Percentiles rank a stretch among this genome's conserved stretches.
phyloP scores from a whole-genome alignment of 352 stramenopile genomes.

The Phytophthora quininea region DNA sequence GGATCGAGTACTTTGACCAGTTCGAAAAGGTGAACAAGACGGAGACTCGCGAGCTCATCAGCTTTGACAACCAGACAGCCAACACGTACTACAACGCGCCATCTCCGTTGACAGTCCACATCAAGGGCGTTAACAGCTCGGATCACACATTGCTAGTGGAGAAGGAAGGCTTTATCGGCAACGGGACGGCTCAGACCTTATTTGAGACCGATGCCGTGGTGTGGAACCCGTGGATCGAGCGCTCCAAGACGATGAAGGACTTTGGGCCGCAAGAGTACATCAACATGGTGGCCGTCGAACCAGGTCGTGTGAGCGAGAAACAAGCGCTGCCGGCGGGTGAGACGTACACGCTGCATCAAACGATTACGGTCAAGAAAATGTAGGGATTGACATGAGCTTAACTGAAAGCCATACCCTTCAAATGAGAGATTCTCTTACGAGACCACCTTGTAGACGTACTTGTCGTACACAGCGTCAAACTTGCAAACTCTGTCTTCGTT shows the following conservation, averaged over 20 bases:
- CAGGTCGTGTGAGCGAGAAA: conserved; percentile 74
- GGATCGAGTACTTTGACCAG: conserved; percentile 88
- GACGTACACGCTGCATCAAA: conserved; percentile 50
- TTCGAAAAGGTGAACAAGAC: conserved; percentile 66
- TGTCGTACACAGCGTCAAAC: conserved; percentile 18
- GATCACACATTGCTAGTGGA: conserved; percentile 63
- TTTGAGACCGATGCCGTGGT: conserved; percentile 80
- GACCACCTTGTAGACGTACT: conserved; percentile 25
- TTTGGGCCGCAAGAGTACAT: conserved; percentile 95
- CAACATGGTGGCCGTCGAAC: conserved; percentile 96
- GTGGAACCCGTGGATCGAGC: conserved; percentile 94
- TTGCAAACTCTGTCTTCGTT: conserved; percentile 14
- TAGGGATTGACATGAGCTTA: conserved; percentile 1
- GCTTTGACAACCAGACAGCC: conserved; percentile 82
- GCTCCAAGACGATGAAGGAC: conserved; percentile 91
- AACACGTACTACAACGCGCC: conserved; percentile 83
- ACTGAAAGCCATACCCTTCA: background rate
- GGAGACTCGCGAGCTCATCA: conserved; percentile 60
- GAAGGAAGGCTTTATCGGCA: conserved; percentile 60
- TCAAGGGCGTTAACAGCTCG: conserved; percentile 45
- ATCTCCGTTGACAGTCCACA: conserved; percentile 50
- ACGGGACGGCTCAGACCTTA: conserved; percentile 5
- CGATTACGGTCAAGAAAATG: conserved; percentile 19
- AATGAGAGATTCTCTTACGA: too few species aligned
- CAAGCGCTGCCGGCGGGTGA: conserved; percentile 46